Conservation (phyloP, 352 stramenopile genomes). For the Phytophthora uliginosa region DNA sequence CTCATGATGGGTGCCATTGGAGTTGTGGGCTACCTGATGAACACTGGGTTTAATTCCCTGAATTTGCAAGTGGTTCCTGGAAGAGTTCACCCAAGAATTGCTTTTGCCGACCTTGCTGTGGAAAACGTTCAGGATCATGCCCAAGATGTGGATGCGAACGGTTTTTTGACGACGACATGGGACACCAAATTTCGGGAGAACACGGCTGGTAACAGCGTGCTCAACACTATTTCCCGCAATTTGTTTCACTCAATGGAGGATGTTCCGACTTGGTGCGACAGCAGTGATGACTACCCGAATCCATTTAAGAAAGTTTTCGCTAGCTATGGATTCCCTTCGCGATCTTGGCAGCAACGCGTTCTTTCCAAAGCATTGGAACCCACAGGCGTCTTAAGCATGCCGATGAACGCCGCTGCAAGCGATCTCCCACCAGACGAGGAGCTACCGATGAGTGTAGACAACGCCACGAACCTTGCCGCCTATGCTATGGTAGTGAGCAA, state of each 20-base stretch:
- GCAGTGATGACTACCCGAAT: background rate
- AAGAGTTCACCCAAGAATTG: slow-evolving; percentile 1
- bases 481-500: slow-evolving; percentile 1
- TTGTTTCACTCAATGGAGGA: background rate
- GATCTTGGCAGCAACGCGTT: background rate
- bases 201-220: slow-evolving; percentile 1
- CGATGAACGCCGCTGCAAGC: background rate
- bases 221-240: background rate
- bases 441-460: background rate
- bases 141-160: background rate
- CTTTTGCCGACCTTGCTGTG: slow-evolving; percentile 3
- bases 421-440: background rate
- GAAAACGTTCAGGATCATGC: slow-evolving; percentile 5
- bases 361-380: slow-evolving; percentile 2
- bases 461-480: background rate
- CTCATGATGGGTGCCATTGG: slow-evolving; percentile 9
- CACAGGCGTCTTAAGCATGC: background rate
- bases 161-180: background rate
- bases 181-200: background rate
- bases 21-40: slow-evolving; percentile 20
- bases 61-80: slow-evolving; percentile 21
- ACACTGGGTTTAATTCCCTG: slow-evolving; percentile 21
- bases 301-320: slow-evolving; percentile 5
- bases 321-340: background rate
- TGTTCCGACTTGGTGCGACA: background rate